Base-by-base conservation (phyloP, 805 yeast genomes). In the Barnettozyma californica region DNA sequence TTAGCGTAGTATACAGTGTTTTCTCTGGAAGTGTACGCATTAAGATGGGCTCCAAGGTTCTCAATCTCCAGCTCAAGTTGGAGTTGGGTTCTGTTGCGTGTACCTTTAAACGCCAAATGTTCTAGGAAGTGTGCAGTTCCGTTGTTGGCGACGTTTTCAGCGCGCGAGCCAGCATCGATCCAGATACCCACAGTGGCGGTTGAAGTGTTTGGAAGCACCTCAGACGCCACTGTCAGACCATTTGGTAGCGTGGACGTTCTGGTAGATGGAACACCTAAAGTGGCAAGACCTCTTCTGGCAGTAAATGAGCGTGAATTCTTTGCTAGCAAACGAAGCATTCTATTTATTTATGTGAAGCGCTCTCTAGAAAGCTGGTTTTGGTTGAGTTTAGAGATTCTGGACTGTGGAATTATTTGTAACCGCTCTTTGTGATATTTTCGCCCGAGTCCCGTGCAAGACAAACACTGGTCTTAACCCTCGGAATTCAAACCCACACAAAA, bases 51-150 rank as follows among this genome's bases (percentile, higher is more conserved):
- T 4, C 99, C 99, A 60, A 91, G 79, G 71, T 94, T 86, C 68
- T 94, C 99, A 50, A 94, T 88, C 68, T 94, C 98, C 41, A 91
- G 72, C 68, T 94, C 99, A 48, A 94, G 74, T 51, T 81, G 81
- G 49, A 81, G 73, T 71, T 94, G 98, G 11, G 88, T 71, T 65
- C 99, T 78, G 48, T 75, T 76, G 46, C 75, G 68, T 13, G 99
- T 94, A 21, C 99, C 99, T 55, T 94, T 94, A 74, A 94, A 94
- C 9, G 98, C 95, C 62, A 94, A 74, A 68, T 94, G 99, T 68
- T 94, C 99, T 49, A 94, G 71, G 65, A 94, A 94, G 69, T 94
- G 99, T 0, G 99, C 99, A 8, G 98, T 91, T 43, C 99, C 99
- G 58, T 90, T 90, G 62, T 76, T 76, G 60, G 87, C 81, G 41